phyloP scores from a whole-genome alignment of 768 basidiomycete species.

The Candolleomyces aberdarensis region DNA sequence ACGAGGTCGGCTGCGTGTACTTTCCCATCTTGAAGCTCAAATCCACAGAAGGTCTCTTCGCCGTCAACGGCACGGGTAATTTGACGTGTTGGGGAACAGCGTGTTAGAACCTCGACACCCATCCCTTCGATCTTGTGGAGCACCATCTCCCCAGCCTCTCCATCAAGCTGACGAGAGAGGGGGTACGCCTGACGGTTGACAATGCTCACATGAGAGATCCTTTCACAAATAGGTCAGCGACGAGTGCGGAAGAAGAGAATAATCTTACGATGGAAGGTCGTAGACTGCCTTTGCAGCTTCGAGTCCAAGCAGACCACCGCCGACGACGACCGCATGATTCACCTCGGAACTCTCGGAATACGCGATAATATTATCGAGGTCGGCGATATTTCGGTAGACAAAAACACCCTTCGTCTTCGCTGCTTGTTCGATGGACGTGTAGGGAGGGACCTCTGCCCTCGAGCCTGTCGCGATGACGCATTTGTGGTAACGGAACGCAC shows the following conservation, averaged over 20 bases:
- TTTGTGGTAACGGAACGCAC: conserved; percentile 51
- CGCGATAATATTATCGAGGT: conserved; percentile 60
- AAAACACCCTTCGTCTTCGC: conserved; percentile 53
- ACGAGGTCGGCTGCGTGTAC: conserved; percentile 50
- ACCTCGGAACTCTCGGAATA: conserved; percentile 48
- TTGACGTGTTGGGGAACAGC: conserved; percentile 31
- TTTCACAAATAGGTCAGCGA: conserved; percentile 3
- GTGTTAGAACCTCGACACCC: conserved; percentile 54
- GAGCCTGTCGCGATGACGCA: conserved; percentile 73
- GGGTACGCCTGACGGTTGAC: conserved; percentile 51
- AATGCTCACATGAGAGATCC: conserved; percentile 47
- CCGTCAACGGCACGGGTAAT: conserved; percentile 22
- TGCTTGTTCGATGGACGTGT: conserved; percentile 39
- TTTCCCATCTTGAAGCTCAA: conserved; percentile 47
- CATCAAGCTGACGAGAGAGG: conserved; percentile 57
- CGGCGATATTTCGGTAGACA: conserved; percentile 70
- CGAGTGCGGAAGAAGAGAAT: not conserved
- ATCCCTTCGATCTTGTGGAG: conserved; percentile 55
- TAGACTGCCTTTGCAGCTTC: conserved; percentile 74
- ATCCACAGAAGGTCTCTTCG: conserved; percentile 40
- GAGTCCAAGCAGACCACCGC: conserved; percentile 69
- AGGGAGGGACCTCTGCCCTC: conserved; percentile 57
- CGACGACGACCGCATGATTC: conserved; percentile 54
- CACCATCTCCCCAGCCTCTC: conserved; percentile 58
- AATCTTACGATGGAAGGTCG: conserved; percentile 42